Percentiles rank a stretch among this genome's conserved stretches.
phyloP scores from a whole-genome alignment of 495 filamentous ascomycete species.

The Corynascus novoguineensis region DNA sequence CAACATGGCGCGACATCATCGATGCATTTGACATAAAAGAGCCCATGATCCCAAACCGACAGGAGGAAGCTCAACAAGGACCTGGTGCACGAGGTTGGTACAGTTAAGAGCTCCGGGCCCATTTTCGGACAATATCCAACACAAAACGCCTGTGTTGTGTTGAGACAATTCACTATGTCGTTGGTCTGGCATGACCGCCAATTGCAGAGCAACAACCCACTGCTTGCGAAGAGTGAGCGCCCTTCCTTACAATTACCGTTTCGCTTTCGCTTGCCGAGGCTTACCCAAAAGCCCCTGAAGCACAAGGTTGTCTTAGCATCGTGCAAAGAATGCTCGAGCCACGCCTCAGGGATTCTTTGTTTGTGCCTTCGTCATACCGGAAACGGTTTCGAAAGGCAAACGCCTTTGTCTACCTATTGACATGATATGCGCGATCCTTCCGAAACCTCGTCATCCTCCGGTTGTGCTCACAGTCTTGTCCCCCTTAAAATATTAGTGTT shows the following conservation, averaged over 20 bases:
- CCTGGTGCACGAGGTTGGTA: conserved; percentile 73
- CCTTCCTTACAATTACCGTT: neutral
- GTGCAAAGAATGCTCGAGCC: neutral
- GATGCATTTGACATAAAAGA: conserved; percentile 66
- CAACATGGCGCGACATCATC: conserved; percentile 71
- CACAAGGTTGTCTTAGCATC: neutral
- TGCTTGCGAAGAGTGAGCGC: neutral
- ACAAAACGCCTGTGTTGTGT: neutral
- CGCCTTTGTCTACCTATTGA: neutral
- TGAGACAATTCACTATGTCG: neutral
- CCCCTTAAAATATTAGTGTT: neutral
- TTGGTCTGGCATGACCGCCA: neutral
- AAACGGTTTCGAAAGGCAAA: neutral
- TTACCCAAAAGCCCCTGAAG: neutral
- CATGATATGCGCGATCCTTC: neutral
- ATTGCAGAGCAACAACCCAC: neutral
- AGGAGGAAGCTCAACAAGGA: conserved; percentile 49
- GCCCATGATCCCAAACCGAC: conserved; percentile 78
- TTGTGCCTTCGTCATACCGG: neutral
- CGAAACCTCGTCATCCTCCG: neutral
- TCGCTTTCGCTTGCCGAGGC: neutral
- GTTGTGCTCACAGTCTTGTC: neutral
- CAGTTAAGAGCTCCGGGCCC: conserved; percentile 35
- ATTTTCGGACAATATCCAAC: too few relatives aligned
- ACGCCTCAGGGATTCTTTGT: neutral